These are phyloP conservation scores for Liriodendron chinense DNA, from an alignment of 164 flowering plant genomes.

Conservation along the genomic window DNA sequence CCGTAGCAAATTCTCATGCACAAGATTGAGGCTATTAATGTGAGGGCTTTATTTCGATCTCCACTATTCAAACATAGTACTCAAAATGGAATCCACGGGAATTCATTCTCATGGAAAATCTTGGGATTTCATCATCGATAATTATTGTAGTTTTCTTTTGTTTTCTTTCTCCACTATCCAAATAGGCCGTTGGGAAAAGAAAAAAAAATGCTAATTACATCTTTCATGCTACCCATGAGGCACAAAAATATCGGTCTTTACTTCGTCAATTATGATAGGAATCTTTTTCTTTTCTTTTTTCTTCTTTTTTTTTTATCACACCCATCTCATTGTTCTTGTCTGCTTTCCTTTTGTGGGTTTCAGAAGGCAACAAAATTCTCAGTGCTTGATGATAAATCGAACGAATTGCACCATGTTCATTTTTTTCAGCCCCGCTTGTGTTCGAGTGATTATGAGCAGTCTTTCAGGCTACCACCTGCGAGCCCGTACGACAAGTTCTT, in stretches of 20 bases:
- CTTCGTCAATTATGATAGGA: not conserved
- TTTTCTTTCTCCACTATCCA: no score
- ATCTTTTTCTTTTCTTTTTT: no score
- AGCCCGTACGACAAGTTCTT: conserved; percentile 92
- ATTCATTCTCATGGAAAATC: no score
- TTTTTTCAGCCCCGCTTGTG: conserved; percentile 27
- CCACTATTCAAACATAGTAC: no score
- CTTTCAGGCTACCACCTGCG: conserved; percentile 80
- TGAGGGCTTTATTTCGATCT: no score
- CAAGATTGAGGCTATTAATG: no score
- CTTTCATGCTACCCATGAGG: not conserved
- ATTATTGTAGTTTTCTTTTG: no score
- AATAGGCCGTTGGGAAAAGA: no score
- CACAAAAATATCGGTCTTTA: not conserved
- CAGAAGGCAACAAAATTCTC: conserved; percentile 20
- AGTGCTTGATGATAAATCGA: conserved; percentile 20
- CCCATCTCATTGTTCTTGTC: not conserved
- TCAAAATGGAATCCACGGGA: no score
- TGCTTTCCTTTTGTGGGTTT: not conserved
- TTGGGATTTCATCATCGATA: no score
- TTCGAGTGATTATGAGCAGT: conserved; percentile 39
- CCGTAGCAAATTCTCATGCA: no score
- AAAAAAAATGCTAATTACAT: no score
- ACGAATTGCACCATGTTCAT: conserved; percentile 20
- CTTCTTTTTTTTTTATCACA: not conserved